phyloP scores from a whole-genome alignment of 2,329 filamentous ascomycete genomes.

The Colletotrichum musicola region DNA sequence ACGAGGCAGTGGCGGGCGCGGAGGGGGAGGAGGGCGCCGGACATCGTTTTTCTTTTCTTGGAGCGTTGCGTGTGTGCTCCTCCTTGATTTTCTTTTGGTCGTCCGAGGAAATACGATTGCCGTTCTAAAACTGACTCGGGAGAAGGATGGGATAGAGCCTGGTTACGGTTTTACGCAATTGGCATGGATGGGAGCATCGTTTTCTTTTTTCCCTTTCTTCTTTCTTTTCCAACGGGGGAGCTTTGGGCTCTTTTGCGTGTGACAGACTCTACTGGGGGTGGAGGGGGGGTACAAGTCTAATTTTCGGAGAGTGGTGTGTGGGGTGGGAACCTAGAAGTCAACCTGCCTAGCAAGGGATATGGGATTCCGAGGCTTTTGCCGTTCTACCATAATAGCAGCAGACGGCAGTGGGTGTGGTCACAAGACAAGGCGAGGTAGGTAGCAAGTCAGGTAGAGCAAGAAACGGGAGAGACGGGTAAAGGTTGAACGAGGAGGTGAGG shows the following conservation, averaged over 20 bases:
- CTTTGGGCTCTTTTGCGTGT: too few species aligned
- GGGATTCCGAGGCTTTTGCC: conserved; percentile 1
- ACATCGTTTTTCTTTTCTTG: conserved; percentile 10
- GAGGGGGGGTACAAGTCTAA: conserved; percentile 25
- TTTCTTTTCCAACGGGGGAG: too few species aligned
- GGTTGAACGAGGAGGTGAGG: neutral
- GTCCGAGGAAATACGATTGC: neutral
- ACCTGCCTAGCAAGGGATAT: neutral
- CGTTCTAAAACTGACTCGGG: neutral
- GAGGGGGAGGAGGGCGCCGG: conserved; percentile 41
- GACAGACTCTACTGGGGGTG: conserved; percentile 2
- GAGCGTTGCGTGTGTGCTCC: neutral
- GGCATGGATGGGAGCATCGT: conserved; percentile 12
- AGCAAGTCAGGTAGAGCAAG: neutral
- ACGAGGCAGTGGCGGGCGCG: conserved; percentile 68
- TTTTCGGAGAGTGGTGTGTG: conserved; percentile 5
- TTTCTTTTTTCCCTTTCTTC: too few species aligned
- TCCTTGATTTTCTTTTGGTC: neutral
- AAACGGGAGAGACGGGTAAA: neutral
- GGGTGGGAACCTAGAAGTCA: conserved; percentile 1
- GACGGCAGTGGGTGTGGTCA: neutral
- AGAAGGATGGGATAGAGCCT: neutral
- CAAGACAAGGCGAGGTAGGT: neutral
- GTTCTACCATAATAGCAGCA: neutral
- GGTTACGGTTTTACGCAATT: neutral